A percentile compares a stretch with the other conserved stretches of the same genome.
Conservation (phyloP, 2,329 filamentous ascomycete species). For the Colletotrichum somersetense region DNA sequence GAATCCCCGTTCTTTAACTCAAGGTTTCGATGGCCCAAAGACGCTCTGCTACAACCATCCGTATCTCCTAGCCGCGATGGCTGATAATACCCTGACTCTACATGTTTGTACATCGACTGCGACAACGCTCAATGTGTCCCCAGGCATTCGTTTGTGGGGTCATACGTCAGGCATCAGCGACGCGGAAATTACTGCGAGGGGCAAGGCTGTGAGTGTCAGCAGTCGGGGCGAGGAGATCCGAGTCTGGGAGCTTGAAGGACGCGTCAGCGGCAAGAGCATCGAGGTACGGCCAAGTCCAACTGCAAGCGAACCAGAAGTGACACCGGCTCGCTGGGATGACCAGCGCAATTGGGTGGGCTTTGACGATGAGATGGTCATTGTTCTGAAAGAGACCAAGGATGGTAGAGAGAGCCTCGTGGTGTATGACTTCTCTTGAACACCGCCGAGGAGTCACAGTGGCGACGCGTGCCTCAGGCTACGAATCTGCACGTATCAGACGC, state of each 20-base stretch:
- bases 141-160: constrained; percentile 85
- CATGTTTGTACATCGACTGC: constrained; percentile 83
- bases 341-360: constrained; percentile 81
- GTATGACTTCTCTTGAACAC: constrained; percentile 82
- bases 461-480: constrained; percentile 1
- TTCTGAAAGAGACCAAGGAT: constrained; percentile 77
- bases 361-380: constrained; percentile 91
- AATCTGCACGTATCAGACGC: neutral
- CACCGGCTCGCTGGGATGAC: constrained; percentile 56
- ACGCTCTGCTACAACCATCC: constrained; percentile 81
- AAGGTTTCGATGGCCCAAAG: constrained; percentile 62
- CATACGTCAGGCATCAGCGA: constrained; percentile 91
- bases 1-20: constrained; percentile 26
- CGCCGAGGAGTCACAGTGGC: neutral
- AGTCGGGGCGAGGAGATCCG: constrained; percentile 82
- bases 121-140: constrained; percentile 75
- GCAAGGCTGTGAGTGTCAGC: constrained; percentile 92
- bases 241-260: constrained; percentile 90
- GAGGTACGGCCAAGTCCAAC: constrained; percentile 60
- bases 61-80: constrained; percentile 85
- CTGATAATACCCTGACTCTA: constrained; percentile 88
- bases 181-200: constrained; percentile 84
- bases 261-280: constrained; percentile 64
- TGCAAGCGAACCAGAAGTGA: constrained; percentile 3
- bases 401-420: constrained; percentile 82